phyloP scores from a whole-genome alignment of 2,329 filamentous ascomycete genomes.

The Alternaria incomplexa region DNA sequence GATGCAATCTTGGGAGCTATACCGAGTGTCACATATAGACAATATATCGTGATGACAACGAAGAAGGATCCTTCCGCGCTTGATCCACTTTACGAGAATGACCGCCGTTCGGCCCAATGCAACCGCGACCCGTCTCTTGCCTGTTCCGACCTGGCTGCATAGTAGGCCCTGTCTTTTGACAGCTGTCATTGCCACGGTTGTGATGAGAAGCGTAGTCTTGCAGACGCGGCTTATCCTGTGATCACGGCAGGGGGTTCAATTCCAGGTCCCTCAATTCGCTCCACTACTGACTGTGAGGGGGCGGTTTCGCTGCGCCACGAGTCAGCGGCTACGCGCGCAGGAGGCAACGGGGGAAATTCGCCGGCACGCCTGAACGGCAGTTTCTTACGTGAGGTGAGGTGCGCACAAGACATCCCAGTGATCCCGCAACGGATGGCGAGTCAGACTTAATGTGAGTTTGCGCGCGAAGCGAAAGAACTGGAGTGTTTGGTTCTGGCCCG shows the following conservation, averaged over 20 bases:
- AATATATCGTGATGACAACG: background rate
- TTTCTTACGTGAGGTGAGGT: background rate
- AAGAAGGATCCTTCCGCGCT: constrained; percentile 1
- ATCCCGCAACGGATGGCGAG: background rate
- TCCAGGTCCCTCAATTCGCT: background rate
- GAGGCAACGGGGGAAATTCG: constrained; percentile 2
- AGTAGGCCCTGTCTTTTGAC: constrained; percentile 6
- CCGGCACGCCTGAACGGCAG: constrained; percentile 5
- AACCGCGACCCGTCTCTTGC: constrained; percentile 11
- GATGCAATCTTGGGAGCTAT: background rate
- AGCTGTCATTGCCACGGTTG: constrained; percentile 9
- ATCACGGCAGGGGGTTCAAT: background rate
- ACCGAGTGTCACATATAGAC: background rate
- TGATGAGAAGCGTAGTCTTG: background rate
- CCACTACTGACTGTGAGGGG: background rate
- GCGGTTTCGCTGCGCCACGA: background rate
- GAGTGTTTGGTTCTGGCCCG: background rate
- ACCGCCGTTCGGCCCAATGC: constrained; percentile 9
- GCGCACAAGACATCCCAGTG: background rate
- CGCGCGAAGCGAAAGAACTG: constrained; percentile 13
- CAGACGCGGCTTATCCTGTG: constrained; percentile 6
- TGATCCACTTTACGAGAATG: background rate
- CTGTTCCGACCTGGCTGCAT: constrained; percentile 9
- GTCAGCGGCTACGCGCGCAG: background rate
- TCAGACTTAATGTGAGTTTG: background rate